Base-by-base conservation (phyloP, 2,329 filamentous ascomycete genomes). In the Thielaviopsis euricoi region DNA sequence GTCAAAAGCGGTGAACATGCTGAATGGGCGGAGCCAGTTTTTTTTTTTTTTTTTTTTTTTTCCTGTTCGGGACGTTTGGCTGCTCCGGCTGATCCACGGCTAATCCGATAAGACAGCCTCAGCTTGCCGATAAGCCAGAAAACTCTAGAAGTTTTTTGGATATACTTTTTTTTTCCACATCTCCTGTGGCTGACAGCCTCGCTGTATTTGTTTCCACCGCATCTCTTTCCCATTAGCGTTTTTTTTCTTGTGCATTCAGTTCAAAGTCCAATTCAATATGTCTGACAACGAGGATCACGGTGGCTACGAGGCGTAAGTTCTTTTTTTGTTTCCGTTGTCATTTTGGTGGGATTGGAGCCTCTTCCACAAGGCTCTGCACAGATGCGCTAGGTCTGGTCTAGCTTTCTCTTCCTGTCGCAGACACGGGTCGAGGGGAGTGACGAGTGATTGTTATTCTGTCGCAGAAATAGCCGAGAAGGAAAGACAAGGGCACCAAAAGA, bases 231-330 rank as follows among this genome's bases (percentile, higher is more conserved):
- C 43, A 29, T 19, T 46, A 33, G 10, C n/a, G 46, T 46, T 40
- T 57, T 51, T 52, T 46, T 55, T 46, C 48, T 29, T 48, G 4
- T 22, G 49, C n/a, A 15, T 37, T 25, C 33, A 26, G 13, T 33
- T 21, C 23, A 46, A 49, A n/a, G 26, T 25, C 15, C 33, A 33
- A 2, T 46, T 37, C 54, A 71, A 59, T 21, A 88, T 89, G 85
- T 89, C 85, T 71, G 85, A 87, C 72, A 83, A 83, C 72, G 84
- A 82, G 64, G 81, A 85, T 64, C 80, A 81, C 66, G 76, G 73
- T 63, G 79, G 75, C 64, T 78, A 75, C 64, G 77, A 73, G 64
- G 76, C 72, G 79, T 82, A 71, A 74, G 77, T 71, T 21, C 56
- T n/a, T 15, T 4, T 43, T 43, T n/a, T n/a, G n/a, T n/a, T n/a